A percentile compares a stretch with the other conserved stretches of the same genome.
These are phyloP conservation scores for Ceratocystiopsis brevicomis DNA, from an alignment of 2,329 filamentous ascomycete genomes.

Conservation along the genomic window DNA sequence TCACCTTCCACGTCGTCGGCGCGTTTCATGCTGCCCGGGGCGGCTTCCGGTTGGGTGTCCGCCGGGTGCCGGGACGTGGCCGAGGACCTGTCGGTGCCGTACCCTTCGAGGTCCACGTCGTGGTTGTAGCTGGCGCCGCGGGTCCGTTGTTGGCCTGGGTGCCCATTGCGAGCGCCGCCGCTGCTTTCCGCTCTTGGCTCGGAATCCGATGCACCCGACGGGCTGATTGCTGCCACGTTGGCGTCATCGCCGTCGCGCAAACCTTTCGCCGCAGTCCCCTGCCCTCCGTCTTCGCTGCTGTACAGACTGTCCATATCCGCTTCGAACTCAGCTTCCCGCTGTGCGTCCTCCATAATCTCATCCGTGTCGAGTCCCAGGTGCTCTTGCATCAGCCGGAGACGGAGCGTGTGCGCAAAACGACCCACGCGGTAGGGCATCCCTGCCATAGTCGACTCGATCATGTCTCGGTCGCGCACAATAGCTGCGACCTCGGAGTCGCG, in stretches of 20 bases:
- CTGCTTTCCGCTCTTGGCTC: no score
- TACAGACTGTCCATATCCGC: constrained; percentile 46
- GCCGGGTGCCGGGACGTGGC: constrained; percentile 17
- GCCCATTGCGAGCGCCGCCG: no score
- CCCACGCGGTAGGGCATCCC: constrained; percentile 78
- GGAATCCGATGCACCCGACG: background rate
- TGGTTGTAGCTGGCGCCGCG: constrained; percentile 53
- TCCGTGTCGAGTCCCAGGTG: constrained; percentile 93
- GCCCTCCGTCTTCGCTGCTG: constrained; percentile 3
- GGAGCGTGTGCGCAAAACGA: constrained; percentile 79
- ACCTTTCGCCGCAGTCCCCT: constrained; percentile 15
- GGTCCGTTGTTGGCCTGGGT: no score
- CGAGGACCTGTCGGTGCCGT: constrained; percentile 14
- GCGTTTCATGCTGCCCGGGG: constrained; percentile 37
- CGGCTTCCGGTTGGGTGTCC: background rate
- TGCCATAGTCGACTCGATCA: constrained; percentile 82
- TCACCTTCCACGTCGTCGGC: constrained; percentile 61
- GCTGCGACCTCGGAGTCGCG: constrained; percentile 86
- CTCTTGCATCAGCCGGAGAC: constrained; percentile 87
- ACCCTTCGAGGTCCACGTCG: constrained; percentile 42
- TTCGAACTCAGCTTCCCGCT: constrained; percentile 35
- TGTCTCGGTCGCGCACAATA: constrained; percentile 79
- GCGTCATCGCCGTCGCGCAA: constrained; percentile 21
- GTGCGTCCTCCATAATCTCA: constrained; percentile 64
- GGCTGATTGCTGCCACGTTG: constrained; percentile 11